Evolutionary conservation across 2,329 filamentous ascomycete species (phyloP), one percentile per base, ranked within the genome.

Genomic region (Alternaria novae-zelandiae): DNA sequence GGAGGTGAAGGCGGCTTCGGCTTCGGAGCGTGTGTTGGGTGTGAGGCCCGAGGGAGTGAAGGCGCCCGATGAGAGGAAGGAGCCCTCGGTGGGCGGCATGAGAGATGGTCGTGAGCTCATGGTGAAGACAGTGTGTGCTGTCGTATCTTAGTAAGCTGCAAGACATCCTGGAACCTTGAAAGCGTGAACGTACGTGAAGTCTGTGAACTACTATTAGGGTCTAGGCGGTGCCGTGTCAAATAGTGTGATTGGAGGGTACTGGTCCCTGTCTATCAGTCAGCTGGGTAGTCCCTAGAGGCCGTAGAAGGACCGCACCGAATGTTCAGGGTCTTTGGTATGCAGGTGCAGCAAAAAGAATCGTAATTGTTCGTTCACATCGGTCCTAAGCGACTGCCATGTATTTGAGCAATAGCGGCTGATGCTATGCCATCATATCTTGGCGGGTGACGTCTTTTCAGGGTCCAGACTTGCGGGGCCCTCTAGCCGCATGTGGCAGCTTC

Each of bases 11-110:
- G 73, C 74, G n/a, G 69, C 73, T 67, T 80, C 78, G 20, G 74
- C 78, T 71, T 79, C 72, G 12, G 72, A 74, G 20, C 78, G 76
- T 15, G 77, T 78, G 30, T 71, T 76, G 21, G 78, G 78, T 13
- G 78, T 79, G 3, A 80, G 72, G 36, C 73, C 75, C 8, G 78
- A 78, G 6, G 78, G 77, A 2, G 76, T 78, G 13, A 66, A 65
- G 32, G 70, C 55, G 41, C 59, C 67, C 28, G 61, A 63, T 10
- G 57, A 60, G 23, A 78, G 53, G 30, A 58, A 76, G 20, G 62
- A 62, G 50, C 65, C 63, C 32, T 67, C 68, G 28, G 67, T 67
- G 44, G 68, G 67, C 15, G 73, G 71, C 46, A 68, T 71, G 17
- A 68, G 65, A 11, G 65, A 63, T 23, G 68, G 62, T 53, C 65